Evolutionary conservation across 2,329 filamentous ascomycete genomes (phyloP), one percentile per base, ranked within the genome.

Genomic region (Cladophialophora carrionii): DNA sequence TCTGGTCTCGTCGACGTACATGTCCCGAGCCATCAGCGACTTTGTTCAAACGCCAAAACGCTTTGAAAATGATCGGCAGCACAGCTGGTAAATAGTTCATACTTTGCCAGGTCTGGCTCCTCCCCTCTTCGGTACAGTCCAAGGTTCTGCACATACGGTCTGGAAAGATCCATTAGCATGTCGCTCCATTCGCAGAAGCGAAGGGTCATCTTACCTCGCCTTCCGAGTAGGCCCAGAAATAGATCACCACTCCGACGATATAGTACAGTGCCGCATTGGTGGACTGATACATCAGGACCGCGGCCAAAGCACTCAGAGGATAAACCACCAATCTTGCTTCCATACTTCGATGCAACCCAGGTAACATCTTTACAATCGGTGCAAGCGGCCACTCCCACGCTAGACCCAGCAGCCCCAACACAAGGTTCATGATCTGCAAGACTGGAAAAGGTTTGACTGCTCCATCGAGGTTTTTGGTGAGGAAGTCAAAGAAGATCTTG

Each of bases 401-500:
- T 31, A 98, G 79, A 73, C 91, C 88, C 68, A 89, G 76, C 64
- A 98, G 72, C 17, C 91, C 93, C 74, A 96, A 84, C 52, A 97
- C 24, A 26, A 99, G 81, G 74, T 99, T 99, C 80, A 98, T 84
- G 74, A 90, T 90, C 77, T 99, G 95, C 17, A 99, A 83, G 57
- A 92, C 82, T 1, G 95, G 95, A n/a, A 95, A 78, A 0, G 94
- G 94, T 74, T 90, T 92, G 68, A 98, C 91, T 56, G 90, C 90
- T 62, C 82, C 84, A 75, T 99, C 91, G 72, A 99, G 87, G 73
- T 91, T 92, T 74, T 91, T 92, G 66, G 94, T 97, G 71, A 95
- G 80, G 77, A 96, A 96, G 79, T 99, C 95, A 90, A 91, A 99
- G 81, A 99, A 96, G 75, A 99, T 89, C 78, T 99, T 99, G 71